Base-by-base conservation (phyloP, 352 stramenopile species). In the Phytophthora capsici region DNA sequence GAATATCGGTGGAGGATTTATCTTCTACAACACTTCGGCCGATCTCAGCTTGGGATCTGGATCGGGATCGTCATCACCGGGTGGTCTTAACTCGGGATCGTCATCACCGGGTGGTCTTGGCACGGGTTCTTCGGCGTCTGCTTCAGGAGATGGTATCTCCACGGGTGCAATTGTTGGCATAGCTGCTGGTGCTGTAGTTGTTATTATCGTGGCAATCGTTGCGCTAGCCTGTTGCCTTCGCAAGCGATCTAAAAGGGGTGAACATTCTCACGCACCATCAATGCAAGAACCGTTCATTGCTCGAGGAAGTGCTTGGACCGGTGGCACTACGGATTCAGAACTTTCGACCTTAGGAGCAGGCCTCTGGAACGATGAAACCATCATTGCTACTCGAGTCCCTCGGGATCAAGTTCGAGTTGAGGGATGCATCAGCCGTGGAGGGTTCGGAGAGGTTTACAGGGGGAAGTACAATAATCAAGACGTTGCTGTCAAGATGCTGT, bases 401-500 rank as follows among this genome's bases (percentile, higher is more conserved):
- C 54, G 54, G 16, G 54, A 62, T 17, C 28, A 54, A 53, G 22
- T 62, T 5, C n/a, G 9, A 22, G n/a, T 47, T 8, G 17, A 47
- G 40, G 23, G n/a, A 38, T 32, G 52, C 28, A 62, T 62, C 14
- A 57, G 26, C 23, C 37, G 47, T 17, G 76, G 72, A 9, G 76
- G 63, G 3, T 80, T 71, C 37, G 75, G 75, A 17, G 63, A 80
- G 52, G 65, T 82, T n/a, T 75, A 78, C n/a, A 63, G 58, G 1
- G 76, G 73, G 17, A 63, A 23, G n/a, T 87, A 83, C 53, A 67
- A 66, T n/a, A 55, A 46, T 7, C 28, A 82, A 32, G 19, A 32
- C 0, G 75, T 87, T 43, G 75, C 67, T n/a, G 75, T 87, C 51
- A 84, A 85, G 55, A 75, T 81, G 56, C 17, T 66, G 25, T 46